Percentiles rank a stretch among this genome's conserved stretches.
Evolutionary conservation across 345 rosid species (phyloP).

Genomic region (Abelmoschus esculentus): DNA sequence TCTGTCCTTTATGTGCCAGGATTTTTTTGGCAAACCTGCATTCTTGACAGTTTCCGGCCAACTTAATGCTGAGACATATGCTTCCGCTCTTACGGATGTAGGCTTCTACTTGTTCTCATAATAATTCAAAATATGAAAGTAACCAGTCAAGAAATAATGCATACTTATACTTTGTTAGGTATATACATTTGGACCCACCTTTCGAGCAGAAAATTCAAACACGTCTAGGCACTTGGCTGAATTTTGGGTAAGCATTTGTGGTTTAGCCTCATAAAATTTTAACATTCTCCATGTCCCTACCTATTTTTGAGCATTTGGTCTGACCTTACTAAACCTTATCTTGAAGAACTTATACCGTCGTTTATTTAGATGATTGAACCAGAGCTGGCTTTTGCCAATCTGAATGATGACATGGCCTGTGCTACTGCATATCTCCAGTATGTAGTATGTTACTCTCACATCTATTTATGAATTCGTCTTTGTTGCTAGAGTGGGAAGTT

Average conservation of each 20-base stretch:
- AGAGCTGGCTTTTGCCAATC: conserved; percentile 96
- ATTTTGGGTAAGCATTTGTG: conserved; percentile 68
- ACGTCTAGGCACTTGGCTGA: conserved; percentile 95
- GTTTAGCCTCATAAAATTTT: conserved; percentile 1
- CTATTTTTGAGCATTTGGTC: conserved; percentile 9
- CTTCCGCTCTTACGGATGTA: conserved; percentile 96
- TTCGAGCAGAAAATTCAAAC: conserved; percentile 95
- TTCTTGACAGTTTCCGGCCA: conserved; percentile 98
- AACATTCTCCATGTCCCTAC: background rate
- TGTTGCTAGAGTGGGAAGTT: conserved; percentile 7
- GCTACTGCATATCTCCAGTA: conserved; percentile 99
- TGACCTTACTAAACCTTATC: background rate
- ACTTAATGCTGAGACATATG: conserved; percentile 97
- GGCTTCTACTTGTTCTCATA: conserved; percentile 9
- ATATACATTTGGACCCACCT: conserved; percentile 97
- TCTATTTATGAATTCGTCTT: conserved; percentile 22
- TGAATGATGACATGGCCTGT: conserved; percentile 96
- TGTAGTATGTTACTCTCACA: conserved; percentile 83
- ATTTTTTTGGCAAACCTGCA: conserved; percentile 95
- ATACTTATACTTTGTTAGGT: conserved; percentile 37
- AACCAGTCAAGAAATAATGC: background rate
- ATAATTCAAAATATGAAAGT: conserved; percentile 2
- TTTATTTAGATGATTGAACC: conserved; percentile 85
- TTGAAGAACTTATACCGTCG: conserved; percentile 13
- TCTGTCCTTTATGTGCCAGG: conserved; percentile 36